These are phyloP conservation scores for Mallotus japonicus DNA, from an alignment of 441 rosid species.

Conservation along the genomic window DNA sequence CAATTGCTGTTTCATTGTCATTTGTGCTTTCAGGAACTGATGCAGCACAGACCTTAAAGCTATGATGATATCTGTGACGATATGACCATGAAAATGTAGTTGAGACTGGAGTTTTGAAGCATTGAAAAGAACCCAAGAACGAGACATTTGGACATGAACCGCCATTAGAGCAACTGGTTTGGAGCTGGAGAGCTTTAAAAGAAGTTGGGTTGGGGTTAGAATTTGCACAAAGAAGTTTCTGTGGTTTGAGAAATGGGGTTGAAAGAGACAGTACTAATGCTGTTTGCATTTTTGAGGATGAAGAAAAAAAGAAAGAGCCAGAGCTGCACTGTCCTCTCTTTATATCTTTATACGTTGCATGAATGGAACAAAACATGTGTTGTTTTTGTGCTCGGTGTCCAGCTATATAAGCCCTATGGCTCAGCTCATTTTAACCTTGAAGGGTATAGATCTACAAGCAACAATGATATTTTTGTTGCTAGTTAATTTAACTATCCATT, in stretches of 20 bases:
- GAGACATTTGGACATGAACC: constrained; percentile 20
- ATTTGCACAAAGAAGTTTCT: constrained; percentile 3
- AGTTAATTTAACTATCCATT: no score
- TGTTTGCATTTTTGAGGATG: constrained; percentile 39
- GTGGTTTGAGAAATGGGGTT: constrained; percentile 35
- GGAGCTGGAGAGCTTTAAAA: constrained; percentile 14
- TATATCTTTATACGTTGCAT: constrained; percentile 21
- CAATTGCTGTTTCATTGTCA: constrained; percentile 39
- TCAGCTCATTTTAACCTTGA: no score
- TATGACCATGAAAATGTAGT: constrained; percentile 25
- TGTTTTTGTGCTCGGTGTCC: not conserved
- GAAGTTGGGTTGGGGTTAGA: constrained; percentile 17
- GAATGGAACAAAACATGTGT: not conserved
- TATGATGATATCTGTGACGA: constrained; percentile 7
- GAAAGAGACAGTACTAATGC: constrained; percentile 34
- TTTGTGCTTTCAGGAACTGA: constrained; percentile 57
- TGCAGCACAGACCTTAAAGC: constrained; percentile 49
- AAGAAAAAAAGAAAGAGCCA: not conserved
- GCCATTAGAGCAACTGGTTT: not conserved
- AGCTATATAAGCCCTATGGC: not conserved
- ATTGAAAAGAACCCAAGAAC: constrained; percentile 10
- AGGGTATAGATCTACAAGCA: no score
- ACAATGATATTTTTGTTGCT: no score
- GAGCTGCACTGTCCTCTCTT: not conserved
- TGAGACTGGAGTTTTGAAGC: constrained; percentile 15